A percentile compares a stretch with the other conserved stretches of the same genome.
phyloP scores from a whole-genome alignment of 208 protist genomes.

The Trypanosoma congolense region DNA sequence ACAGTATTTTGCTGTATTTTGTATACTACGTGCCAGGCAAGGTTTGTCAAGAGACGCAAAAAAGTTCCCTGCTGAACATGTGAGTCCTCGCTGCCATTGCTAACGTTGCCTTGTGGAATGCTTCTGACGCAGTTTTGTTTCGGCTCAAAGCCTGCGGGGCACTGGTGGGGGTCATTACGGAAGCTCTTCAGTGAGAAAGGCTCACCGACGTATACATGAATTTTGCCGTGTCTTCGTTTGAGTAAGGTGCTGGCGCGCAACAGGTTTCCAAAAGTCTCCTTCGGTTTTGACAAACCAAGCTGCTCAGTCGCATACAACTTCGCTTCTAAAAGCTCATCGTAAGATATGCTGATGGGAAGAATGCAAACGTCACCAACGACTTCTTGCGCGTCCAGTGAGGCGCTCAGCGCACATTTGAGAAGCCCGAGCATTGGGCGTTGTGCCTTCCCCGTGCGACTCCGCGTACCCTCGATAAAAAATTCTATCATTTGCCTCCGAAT shows the following conservation, averaged over 20 bases:
- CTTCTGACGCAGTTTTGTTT: conserved; percentile 9
- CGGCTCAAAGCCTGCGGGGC: conserved; percentile 35
- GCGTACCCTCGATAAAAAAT: conserved; percentile 89
- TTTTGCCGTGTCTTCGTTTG: conserved; percentile 56
- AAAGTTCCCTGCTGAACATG: conserved; percentile 17
- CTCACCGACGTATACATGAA: conserved; percentile 77
- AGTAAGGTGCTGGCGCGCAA: conserved; percentile 48
- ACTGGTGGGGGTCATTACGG: conserved; percentile 32
- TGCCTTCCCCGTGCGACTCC: conserved; percentile 85
- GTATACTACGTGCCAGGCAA: conserved; percentile 63
- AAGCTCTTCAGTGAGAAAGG: conserved; percentile 62
- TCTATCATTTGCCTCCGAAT: conserved; percentile 49
- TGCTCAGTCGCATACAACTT: conserved; percentile 82
- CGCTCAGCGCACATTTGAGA: conserved; percentile 83
- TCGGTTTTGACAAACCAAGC: conserved; percentile 78
- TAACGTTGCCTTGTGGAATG: neutral
- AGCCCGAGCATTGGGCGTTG: conserved; percentile 85
- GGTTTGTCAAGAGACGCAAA: conserved; percentile 31
- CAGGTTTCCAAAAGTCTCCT: conserved; percentile 74
- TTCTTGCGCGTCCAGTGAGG: conserved; percentile 58
- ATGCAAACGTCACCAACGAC: conserved; percentile 75
- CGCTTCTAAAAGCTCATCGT: conserved; percentile 86
- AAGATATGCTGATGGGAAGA: conserved; percentile 81
- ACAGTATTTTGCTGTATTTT: conserved; percentile 64
- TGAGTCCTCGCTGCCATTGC: neutral